Conservation (phyloP, 75 land plant species). For the Sequoiadendron giganteum region DNA sequence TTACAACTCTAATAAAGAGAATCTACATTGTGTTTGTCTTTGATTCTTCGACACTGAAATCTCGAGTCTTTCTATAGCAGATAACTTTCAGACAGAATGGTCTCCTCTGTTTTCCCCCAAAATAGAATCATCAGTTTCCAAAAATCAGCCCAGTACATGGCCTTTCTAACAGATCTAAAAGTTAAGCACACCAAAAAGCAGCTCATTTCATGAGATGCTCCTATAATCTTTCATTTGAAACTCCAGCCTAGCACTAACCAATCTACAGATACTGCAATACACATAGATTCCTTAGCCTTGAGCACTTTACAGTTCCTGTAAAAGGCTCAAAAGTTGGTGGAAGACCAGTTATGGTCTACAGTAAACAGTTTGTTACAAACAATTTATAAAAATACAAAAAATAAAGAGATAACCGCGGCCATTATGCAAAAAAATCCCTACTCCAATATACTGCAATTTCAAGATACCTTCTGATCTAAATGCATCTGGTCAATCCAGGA, state of each 20-base stretch:
- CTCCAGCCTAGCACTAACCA: slow-evolving; percentile 1
- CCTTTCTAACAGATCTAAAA: background rate
- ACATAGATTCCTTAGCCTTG: slow-evolving; percentile 4
- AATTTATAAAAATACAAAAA: slow-evolving; percentile 11
- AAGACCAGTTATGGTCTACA: background rate
- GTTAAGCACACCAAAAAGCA: background rate
- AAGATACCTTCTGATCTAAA: slow-evolving; percentile 65
- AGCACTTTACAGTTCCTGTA: slow-evolving; percentile 13
- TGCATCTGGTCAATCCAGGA: slow-evolving; percentile 46
- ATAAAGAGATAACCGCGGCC: background rate
- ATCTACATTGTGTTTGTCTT: background rate
- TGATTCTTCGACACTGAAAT: background rate
- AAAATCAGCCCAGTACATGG: slow-evolving; percentile 8
- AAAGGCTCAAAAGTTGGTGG: slow-evolving; percentile 5
- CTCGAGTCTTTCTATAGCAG: background rate
- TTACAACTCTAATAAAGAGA: background rate
- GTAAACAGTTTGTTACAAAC: slow-evolving; percentile 8
- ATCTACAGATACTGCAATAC: background rate
- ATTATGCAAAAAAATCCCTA: slow-evolving; percentile 7
- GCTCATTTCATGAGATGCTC: slow-evolving; percentile 10
- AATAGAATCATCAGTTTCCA: slow-evolving; percentile 1
- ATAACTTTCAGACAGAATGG: background rate
- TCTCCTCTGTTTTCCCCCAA: slow-evolving; percentile 1
- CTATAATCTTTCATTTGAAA: background rate
- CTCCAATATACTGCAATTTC: slow-evolving; percentile 9